These are phyloP conservation scores for Cyclaneusma minus DNA, from an alignment of 2,329 filamentous ascomycete genomes.

Conservation along the genomic window DNA sequence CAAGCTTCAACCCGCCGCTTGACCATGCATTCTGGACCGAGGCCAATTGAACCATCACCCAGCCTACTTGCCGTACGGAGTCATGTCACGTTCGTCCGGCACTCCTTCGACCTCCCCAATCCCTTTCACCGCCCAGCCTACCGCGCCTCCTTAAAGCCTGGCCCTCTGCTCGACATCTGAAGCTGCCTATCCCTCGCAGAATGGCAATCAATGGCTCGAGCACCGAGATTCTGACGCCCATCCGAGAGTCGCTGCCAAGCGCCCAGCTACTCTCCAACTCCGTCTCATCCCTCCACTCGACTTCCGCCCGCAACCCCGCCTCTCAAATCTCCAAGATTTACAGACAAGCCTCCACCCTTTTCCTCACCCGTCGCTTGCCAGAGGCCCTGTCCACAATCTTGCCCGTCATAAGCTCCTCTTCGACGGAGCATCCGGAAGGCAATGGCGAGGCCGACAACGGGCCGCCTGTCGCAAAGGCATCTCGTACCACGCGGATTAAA, in stretches of 20 bases:
- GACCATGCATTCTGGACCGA: no score
- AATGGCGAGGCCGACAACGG: slow-evolving; percentile 27
- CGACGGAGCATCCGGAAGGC: slow-evolving; percentile 14
- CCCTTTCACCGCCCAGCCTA: no score
- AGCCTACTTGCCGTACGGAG: no score
- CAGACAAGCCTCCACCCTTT: slow-evolving; percentile 84
- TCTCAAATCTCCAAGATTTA: slow-evolving; percentile 80
- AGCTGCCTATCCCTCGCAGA: no score
- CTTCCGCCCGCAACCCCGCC: slow-evolving; percentile 41
- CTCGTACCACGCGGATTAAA: slow-evolving; percentile 74
- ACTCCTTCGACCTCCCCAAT: no score
- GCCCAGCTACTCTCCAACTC: slow-evolving; percentile 50
- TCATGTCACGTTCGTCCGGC: no score
- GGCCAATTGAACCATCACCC: no score
- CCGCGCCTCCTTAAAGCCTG: no score
- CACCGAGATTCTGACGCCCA: slow-evolving; percentile 29
- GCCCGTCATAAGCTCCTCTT: slow-evolving; percentile 55
- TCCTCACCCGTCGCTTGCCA: slow-evolving; percentile 81
- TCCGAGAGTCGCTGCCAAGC: slow-evolving; percentile 30
- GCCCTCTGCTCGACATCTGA: no score
- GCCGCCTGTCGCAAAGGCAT: slow-evolving; percentile 61
- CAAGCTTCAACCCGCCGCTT: no score
- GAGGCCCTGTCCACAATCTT: slow-evolving; percentile 78
- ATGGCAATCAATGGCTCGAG: slow-evolving; percentile 30
- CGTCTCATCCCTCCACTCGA: slow-evolving; percentile 51